These are phyloP conservation scores for Cladosporium cucumerinum DNA, from an alignment of 2,329 filamentous ascomycete genomes.

Conservation along the genomic window DNA sequence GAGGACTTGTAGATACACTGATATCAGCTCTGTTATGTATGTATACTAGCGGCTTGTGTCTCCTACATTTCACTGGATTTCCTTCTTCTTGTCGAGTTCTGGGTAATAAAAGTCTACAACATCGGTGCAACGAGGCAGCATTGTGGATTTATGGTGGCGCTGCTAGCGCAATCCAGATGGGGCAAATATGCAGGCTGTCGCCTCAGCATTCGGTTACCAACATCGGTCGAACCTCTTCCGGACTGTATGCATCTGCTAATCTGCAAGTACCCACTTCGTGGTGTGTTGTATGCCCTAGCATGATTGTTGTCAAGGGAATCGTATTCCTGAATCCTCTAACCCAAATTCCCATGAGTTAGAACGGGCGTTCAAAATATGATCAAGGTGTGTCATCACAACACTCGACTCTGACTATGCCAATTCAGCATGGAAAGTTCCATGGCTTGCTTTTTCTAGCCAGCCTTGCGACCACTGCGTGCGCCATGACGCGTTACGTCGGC, in stretches of 20 bases:
- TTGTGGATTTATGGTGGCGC: background rate
- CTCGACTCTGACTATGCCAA: background rate
- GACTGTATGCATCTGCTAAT: background rate
- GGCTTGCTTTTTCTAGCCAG: background rate
- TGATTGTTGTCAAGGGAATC: background rate
- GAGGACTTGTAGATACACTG: background rate
- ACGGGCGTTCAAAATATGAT: background rate
- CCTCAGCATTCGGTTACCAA: background rate
- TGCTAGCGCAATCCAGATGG: background rate
- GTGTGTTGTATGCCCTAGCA: background rate
- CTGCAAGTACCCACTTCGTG: background rate
- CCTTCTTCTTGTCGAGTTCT: background rate
- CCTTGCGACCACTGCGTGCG: background rate
- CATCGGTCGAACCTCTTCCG: background rate
- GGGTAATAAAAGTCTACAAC: background rate
- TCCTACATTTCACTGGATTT: background rate
- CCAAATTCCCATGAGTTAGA: background rate
- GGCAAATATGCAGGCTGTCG: background rate
- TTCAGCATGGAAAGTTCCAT: background rate
- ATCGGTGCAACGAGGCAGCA: background rate
- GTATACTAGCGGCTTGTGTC: background rate
- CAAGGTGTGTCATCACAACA: background rate
- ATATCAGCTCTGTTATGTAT: background rate
- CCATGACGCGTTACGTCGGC: background rate
- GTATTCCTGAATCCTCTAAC: background rate